phyloP scores from a whole-genome alignment of 2,329 filamentous ascomycete species.

The Phialophora chinensis region DNA sequence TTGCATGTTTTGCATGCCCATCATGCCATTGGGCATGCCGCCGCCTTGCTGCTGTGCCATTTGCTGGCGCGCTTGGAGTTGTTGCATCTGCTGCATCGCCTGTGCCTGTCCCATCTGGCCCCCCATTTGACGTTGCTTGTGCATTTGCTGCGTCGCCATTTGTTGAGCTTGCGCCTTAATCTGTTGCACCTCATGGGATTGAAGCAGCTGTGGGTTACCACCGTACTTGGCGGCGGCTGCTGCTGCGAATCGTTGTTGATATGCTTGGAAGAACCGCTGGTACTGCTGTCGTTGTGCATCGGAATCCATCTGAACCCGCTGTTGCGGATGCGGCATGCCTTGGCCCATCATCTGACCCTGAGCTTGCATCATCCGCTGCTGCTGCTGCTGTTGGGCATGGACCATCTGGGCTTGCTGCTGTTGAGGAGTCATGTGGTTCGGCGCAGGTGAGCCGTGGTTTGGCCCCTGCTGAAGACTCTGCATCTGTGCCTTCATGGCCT shows the following conservation, averaged over 20 bases:
- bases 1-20: constrained; percentile 31
- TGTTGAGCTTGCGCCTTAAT: constrained; percentile 30
- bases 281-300: constrained; percentile 30
- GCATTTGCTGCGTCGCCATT: constrained; percentile 26
- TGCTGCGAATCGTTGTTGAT: constrained; percentile 28
- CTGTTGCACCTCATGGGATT: constrained; percentile 31
- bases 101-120: constrained; percentile 3
- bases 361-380: constrained; percentile 28
- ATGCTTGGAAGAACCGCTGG: constrained; percentile 26
- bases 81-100: constrained; percentile 23
- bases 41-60: constrained; percentile 30
- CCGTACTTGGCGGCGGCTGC: constrained; percentile 36
- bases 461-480: constrained; percentile 33
- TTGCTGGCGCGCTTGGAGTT: constrained; percentile 23
- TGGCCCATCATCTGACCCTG: constrained; percentile 36
- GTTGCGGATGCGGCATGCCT: constrained; percentile 27
- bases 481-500: constrained; percentile 38
- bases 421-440: constrained; percentile 37
- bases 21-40: constrained; percentile 34
- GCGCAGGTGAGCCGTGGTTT: constrained; percentile 33
- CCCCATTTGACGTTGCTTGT: constrained; percentile 24
- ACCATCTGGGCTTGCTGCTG: constrained; percentile 34
- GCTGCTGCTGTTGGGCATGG: constrained; percentile 34
- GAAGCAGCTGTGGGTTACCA: constrained; percentile 36
- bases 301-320: constrained; percentile 32